Base-by-base conservation (phyloP, 2,329 filamentous ascomycete genomes). In the Knufia fluminis region DNA sequence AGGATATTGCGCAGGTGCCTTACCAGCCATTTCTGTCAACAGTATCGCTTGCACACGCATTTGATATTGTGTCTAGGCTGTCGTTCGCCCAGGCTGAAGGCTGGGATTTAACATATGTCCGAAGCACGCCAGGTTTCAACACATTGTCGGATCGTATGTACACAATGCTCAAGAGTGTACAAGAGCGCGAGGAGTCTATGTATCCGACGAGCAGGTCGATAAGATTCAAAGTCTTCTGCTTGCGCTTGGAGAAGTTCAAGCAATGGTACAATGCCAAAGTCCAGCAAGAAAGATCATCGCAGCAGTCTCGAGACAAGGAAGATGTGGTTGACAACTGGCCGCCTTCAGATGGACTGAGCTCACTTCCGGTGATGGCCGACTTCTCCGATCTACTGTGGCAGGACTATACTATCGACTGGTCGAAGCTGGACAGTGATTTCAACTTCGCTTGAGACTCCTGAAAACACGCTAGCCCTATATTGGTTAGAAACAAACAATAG, bases 11-110 rank as follows among this genome's bases (percentile, higher is more conserved):
- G 0, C 61, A 66, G 2, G 74, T 74, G 46, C 70, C 70, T 48
- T 64, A 66, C 19, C 63, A 76, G 22, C 73, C 77, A 0, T 69
- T 77, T 6, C 62, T 70, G 0, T 57, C 68, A 0, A 72, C 66
- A 32, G 60, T 69, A 0, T 71, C 77, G 48, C 61, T 78, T 0
- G 66, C 76, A 2, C 74, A 76, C 44, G 71, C 68, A 8, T 41
- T 63, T 8, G 51, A 60, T 40, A 48, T 59, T 2, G 39, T 63
- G 0, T 62, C 61, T 2, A 59, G 58, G 3, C 43, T 65, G 10
- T 57, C 55, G 1, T 59, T 66, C 4, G 59, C 60, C 17, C 47
- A 50, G 10, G 44, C 48, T 10, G 57, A 61, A 6, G 57, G 52
- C 7, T 64, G 62, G 62, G 60, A 65, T 46, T 50, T 54, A 9